These are phyloP conservation scores for Fragosphaeria purpurea DNA, from an alignment of 2,329 filamentous ascomycete species.

Conservation along the genomic window DNA sequence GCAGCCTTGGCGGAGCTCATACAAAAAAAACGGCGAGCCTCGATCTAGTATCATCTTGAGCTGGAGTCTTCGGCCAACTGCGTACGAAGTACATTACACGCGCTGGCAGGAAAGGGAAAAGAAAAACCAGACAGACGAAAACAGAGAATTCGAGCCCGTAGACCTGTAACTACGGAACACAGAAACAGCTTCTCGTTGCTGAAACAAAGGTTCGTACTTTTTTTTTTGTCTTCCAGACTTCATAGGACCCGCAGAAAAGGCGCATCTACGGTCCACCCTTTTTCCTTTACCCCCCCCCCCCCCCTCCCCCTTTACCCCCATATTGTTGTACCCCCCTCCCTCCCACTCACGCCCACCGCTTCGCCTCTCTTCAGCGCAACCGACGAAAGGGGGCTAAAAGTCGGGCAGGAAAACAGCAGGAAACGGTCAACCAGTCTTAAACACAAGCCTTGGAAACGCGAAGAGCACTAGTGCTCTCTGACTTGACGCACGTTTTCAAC, in stretches of 20 bases:
- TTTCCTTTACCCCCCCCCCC: constrained; percentile 12
- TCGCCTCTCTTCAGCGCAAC: constrained; percentile 1
- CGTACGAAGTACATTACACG: no score
- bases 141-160: no score
- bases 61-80: no score
- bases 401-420: constrained; percentile 26
- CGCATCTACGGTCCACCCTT: constrained; percentile 20
- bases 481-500: constrained; percentile 33
- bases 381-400: constrained; percentile 28
- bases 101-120: no score
- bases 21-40: no score
- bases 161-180: no score
- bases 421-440: constrained; percentile 14
- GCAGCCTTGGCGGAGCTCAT: no score
- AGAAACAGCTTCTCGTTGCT: no score
- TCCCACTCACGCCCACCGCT: constrained; percentile 21
- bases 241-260: constrained; percentile 25
- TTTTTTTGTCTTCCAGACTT: constrained; percentile 2
- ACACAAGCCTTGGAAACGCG: constrained; percentile 16
- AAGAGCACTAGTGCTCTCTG: constrained; percentile 13
- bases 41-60: no score
- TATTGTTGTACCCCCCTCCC: constrained; percentile 13
- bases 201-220: neutral
- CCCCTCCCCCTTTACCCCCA: constrained; percentile 15
- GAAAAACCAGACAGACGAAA: no score